These are phyloP conservation scores for Chenopodium quinoa DNA, from an alignment of 148 eudicot genomes.

Conservation along the genomic window DNA sequence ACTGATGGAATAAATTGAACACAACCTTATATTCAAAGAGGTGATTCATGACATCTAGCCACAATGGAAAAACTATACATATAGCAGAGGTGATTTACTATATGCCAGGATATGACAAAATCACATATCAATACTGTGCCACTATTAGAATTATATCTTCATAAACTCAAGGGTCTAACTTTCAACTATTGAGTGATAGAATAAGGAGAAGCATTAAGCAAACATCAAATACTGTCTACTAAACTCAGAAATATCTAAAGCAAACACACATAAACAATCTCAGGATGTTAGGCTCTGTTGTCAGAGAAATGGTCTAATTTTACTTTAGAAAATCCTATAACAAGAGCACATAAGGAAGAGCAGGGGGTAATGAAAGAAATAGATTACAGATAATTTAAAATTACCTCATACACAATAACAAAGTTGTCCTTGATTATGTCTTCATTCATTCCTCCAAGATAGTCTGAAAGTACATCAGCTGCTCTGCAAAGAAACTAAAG, in stretches of 20 bases:
- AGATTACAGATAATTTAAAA: constrained; percentile 10
- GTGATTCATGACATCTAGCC: background rate
- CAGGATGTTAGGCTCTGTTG: background rate
- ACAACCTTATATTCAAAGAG: background rate
- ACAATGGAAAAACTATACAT: background rate
- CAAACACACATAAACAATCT: background rate
- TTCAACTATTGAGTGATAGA: background rate
- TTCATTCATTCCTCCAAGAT: constrained; percentile 93
- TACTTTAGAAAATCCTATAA: background rate
- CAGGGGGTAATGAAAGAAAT: background rate
- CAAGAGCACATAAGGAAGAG: background rate
- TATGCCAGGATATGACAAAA: background rate
- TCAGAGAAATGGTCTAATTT: background rate
- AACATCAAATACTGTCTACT: background rate
- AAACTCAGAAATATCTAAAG: background rate
- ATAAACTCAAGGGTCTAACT: background rate
- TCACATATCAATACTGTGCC: background rate
- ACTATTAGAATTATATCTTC: background rate
- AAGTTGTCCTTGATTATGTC: constrained; percentile 95
- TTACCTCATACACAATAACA: constrained; percentile 93
- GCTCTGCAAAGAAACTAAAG: constrained; percentile 95
- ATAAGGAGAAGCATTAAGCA: background rate
- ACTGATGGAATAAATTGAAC: background rate
- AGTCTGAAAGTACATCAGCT: constrained; percentile 81
- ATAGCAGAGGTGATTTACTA: background rate